Base-by-base conservation (phyloP, 164 flowering plant species). In the Annona squamosa region DNA sequence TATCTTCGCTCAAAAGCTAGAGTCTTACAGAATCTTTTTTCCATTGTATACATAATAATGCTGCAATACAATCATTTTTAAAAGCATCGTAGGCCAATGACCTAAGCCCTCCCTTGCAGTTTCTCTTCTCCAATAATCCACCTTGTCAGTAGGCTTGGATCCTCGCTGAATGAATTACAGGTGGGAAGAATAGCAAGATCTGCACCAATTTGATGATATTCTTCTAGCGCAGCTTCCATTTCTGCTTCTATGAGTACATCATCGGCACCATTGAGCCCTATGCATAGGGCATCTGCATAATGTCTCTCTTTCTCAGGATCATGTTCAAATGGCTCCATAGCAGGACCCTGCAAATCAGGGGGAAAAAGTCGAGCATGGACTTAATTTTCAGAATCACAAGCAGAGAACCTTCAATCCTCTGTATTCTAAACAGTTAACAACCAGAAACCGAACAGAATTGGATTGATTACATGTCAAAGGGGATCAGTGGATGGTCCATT, bases 101-200 rank as follows among this genome's bases (percentile, higher is more conserved):
- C 16, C 68, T 66, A 66, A 66, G 10, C 43, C 63, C 43, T 70
- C 52, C 68, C 52, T 65, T 75, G 83, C 73, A 85, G 17, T 76
- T 80, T 86, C 68, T 89, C 91, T 71, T 88, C 91, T 4, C 94
- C 95, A 72, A 90, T 82, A 48, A 91, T 85, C 88, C 88, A 91
- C 78, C 96, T 84, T 5, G 94, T 86, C 75, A 92, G 70, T 81
- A 81, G 82, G 76, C 92, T 88, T 4, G 94, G 92, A 77, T 92
- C 96, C 12, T 77, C 86, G 46, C 86, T 84, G 46, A 86, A 76
- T 43, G 78, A 81, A 71, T 80, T 92, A 72, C 91, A 92, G 59
- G 83, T 75, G 17, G 73, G 86, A 26, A 83, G 63, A 63, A 89
- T 88, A 46, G 97, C 97, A 52, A 92, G 93, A 80, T 91, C 92